These are phyloP conservation scores for Rubus idaeus DNA, from an alignment of 306 rosid species.

Conservation along the genomic window DNA sequence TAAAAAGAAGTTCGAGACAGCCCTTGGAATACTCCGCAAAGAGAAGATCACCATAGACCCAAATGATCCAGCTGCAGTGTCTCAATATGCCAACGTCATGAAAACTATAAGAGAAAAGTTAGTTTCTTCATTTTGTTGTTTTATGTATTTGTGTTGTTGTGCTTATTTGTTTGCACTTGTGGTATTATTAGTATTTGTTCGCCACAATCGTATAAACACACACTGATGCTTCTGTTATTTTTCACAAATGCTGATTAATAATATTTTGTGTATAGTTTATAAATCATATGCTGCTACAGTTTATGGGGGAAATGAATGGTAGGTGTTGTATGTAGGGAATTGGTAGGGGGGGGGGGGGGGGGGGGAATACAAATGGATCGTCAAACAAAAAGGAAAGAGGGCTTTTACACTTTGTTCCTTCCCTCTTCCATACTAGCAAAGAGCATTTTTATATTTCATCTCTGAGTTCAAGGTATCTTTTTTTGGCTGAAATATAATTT, in stretches of 20 bases:
- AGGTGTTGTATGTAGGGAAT: not conserved
- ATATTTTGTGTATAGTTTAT: not conserved
- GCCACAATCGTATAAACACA: not conserved
- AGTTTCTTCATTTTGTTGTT: constrained; percentile 32
- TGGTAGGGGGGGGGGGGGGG: not conserved
- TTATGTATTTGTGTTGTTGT: not conserved
- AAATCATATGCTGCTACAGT: not conserved
- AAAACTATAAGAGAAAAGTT: constrained; percentile 79
- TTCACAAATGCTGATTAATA: not conserved
- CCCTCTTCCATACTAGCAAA: too few relatives aligned
- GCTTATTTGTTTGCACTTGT: constrained; percentile 3
- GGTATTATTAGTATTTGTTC: not conserved
- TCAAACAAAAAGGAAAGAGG: not conserved
- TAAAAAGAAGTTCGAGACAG: constrained; percentile 77
- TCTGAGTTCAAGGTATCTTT: not conserved
- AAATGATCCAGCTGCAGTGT: constrained; percentile 80
- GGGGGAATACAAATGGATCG: not conserved
- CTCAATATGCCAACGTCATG: constrained; percentile 87
- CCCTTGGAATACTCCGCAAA: constrained; percentile 64
- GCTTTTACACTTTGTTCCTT: not conserved
- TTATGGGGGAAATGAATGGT: not conserved
- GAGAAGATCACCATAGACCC: constrained; percentile 96
- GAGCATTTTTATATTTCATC: not conserved
- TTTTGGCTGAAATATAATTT: not conserved
- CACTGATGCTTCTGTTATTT: not conserved